Evolutionary conservation across 805 yeast species (phyloP).

Genomic region (Metschnikowia sp.): DNA sequence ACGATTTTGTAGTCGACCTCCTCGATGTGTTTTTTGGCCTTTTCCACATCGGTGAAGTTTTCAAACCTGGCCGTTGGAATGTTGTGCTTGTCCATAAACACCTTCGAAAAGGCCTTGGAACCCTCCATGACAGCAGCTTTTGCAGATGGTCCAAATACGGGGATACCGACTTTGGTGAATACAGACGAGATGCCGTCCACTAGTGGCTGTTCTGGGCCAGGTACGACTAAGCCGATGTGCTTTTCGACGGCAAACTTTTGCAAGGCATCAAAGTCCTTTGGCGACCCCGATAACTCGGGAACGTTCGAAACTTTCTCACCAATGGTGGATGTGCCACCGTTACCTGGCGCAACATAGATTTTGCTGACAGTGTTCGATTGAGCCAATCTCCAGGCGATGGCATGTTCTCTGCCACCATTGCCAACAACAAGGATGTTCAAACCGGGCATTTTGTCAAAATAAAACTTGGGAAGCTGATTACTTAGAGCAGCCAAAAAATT

Average conservation of each 20-base stretch:
- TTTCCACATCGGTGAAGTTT: slow-evolving; percentile 73
- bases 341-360: slow-evolving; percentile 93
- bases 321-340: slow-evolving; percentile 76
- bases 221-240: slow-evolving; percentile 70
- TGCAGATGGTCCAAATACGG: slow-evolving; percentile 94
- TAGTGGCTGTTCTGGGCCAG: slow-evolving; percentile 99
- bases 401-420: slow-evolving; percentile 99
- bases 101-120: slow-evolving; percentile 90
- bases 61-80: slow-evolving; percentile 93
- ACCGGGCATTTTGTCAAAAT: slow-evolving; percentile 11
- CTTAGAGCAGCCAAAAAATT: no score
- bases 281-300: slow-evolving; percentile 56
- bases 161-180: slow-evolving; percentile 81
- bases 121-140: slow-evolving; percentile 95
- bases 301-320: slow-evolving; percentile 63
- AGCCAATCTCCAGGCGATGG: slow-evolving; percentile 84
- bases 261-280: slow-evolving; percentile 64
- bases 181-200: slow-evolving; percentile 84
- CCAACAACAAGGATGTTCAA: slow-evolving; percentile 71
- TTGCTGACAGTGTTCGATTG: slow-evolving; percentile 70
- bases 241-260: slow-evolving; percentile 72
- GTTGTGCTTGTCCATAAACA: slow-evolving; percentile 85
- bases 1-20: slow-evolving; percentile 73
- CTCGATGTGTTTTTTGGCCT: slow-evolving; percentile 69
- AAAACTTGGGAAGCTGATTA: not conserved